These are phyloP conservation scores for Phaffia rhodozyma DNA, from an alignment of 1,284 basidiomycete genomes.

Conservation along the genomic window DNA sequence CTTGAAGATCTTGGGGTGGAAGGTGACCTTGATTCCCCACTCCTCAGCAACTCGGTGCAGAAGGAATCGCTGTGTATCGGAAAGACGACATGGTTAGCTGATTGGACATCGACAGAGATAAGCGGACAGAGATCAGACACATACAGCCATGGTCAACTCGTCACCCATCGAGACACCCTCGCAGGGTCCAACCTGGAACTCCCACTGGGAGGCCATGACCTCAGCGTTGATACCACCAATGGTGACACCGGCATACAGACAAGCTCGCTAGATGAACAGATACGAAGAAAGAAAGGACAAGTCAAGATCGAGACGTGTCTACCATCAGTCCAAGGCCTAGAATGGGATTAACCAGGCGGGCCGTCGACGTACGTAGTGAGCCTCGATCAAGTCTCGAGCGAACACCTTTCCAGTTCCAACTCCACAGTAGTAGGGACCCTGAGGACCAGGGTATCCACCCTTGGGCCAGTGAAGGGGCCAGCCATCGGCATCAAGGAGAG, in stretches of 20 bases:
- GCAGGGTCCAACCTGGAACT: conserved; percentile 99
- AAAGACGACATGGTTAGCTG: conserved; percentile 40
- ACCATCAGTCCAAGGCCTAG: no score
- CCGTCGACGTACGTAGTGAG: conserved; percentile 57
- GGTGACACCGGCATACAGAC: conserved; percentile 92
- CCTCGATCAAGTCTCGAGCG: conserved; percentile 96
- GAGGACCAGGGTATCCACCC: conserved; percentile 97
- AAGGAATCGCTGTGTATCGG: conserved; percentile 93
- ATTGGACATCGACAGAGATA: no score
- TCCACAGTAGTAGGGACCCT: conserved; percentile 99
- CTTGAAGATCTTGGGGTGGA: conserved; percentile 97
- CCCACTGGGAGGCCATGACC: conserved; percentile 99
- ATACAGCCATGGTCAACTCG: no score
- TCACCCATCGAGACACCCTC: conserved; percentile 60
- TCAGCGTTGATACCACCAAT: conserved; percentile 99
- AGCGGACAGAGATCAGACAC: background rate
- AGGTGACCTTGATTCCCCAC: conserved; percentile 91
- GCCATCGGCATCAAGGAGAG: conserved; percentile 88
- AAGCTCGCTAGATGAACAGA: conserved; percentile 39
- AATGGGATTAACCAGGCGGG: no score
- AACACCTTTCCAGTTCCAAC: conserved; percentile 95
- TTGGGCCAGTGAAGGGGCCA: conserved; percentile 93
- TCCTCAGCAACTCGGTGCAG: conserved; percentile 90
- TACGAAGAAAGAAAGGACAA: background rate
- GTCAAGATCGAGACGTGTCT: no score